Base-by-base conservation (phyloP, 2,329 filamentous ascomycete genomes). In the Phialocephala subalpina region DNA sequence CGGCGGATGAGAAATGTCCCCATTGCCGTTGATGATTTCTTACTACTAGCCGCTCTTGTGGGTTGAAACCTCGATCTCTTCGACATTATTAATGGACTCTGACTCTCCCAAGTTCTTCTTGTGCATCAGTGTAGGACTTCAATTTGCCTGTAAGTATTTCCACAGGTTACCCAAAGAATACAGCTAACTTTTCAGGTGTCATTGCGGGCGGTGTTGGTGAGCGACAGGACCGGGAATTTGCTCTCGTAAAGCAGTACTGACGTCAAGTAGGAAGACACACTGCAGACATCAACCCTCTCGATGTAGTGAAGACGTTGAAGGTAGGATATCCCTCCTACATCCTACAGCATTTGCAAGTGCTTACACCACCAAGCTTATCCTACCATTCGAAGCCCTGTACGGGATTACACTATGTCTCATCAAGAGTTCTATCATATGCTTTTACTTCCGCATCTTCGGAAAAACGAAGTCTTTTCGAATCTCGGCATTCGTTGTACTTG, bases 121-220 rank as follows among this genome's bases (percentile, higher is more conserved):
- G 18, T 49, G 18, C 20, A 49, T 49, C 18, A 49, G 45, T 49
- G 45, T 49, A 5, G 45, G 45, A 22, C 7, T 20, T 22, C 45
- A 49, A 22, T 49, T 20, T 49, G 45, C 45, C 12, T 49, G 45
- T 42, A 42, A 16, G 38, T 14, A 42, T 14, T 14, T 16, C 18
- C 38, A 16, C 12, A 42, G 14, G 4, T 4, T 16, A 3, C 18
- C 3, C 18, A 4, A 42, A 42, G 12, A n/a, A 42, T n/a, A 42
- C 12, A 4, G 38, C 38, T 42, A 42, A 42, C 12, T 42, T 3
- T 42, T 3, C 14, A 42, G 38, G 38, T 49, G 45, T 49, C 20
- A 22, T 49, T 20, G 45, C 45, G 18, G 45, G 45, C 45, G 45
- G 45, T 20, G 45, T 49, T 49, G 45, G 45, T 49, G 45, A 49